A percentile compares a stretch with the other conserved stretches of the same genome.
phyloP scores from a whole-genome alignment of 331 rosid species.

The Stylosanthes scabra region DNA sequence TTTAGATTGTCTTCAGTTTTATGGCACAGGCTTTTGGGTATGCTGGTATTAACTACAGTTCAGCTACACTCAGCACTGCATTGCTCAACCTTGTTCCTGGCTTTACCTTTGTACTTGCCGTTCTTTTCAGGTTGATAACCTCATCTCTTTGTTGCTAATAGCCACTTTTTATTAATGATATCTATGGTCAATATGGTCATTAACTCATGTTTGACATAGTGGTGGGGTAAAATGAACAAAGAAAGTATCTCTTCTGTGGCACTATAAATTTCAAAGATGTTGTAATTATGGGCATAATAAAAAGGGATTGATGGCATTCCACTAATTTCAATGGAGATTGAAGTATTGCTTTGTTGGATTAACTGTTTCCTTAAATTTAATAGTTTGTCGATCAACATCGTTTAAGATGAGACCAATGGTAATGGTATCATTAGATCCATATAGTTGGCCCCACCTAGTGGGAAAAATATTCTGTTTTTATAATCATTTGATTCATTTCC shows the following conservation, averaged over 20 bases:
- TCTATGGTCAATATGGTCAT: conserved; percentile 3
- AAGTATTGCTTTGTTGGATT: conserved; percentile 8
- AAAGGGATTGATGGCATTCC: not conserved
- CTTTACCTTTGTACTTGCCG: conserved; percentile 71
- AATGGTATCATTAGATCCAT: not conserved
- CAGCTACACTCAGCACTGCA: conserved; percentile 74
- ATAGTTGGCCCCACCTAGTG: not conserved
- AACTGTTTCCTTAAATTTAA: not conserved
- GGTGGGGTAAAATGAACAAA: not conserved
- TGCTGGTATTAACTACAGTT: conserved; percentile 73
- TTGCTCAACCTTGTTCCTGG: conserved; percentile 81
- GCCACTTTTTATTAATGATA: not conserved
- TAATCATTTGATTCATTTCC: not conserved
- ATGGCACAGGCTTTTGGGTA: conserved; percentile 67
- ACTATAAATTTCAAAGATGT: not conserved
- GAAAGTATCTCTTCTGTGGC: not conserved
- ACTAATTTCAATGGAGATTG: not conserved
- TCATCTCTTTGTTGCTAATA: conserved; percentile 14
- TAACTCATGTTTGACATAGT: not conserved
- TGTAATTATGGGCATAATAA: not conserved
- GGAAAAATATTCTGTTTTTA: not conserved
- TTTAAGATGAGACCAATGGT: not conserved
- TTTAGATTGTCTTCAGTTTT: conserved; percentile 47
- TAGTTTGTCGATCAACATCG: not conserved
- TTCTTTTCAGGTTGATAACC: conserved; percentile 56